Evolutionary conservation across 2,329 filamentous ascomycete species (phyloP).

Genomic region (Aspergillus awamori): DNA sequence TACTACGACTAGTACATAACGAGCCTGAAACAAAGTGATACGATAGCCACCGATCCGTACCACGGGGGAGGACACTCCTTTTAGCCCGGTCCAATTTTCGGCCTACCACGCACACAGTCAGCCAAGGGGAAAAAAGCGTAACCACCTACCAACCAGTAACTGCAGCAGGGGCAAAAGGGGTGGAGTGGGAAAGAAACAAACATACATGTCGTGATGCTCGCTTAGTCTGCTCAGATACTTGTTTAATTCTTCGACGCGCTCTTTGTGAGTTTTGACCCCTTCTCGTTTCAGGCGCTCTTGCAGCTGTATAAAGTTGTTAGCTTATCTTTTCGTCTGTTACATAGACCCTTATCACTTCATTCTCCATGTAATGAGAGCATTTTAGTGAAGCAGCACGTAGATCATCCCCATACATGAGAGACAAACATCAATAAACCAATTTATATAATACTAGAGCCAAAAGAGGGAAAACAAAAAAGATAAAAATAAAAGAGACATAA

Average conservation of each 20-base stretch:
- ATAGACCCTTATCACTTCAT: neutral
- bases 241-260: constrained; percentile 93
- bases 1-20: neutral
- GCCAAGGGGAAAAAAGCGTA: neutral
- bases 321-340: neutral
- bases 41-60: neutral
- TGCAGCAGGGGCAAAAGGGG: neutral
- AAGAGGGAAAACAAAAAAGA: neutral
- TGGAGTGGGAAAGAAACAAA: neutral
- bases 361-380: too few relatives aligned
- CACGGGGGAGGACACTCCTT: neutral
- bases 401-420: too few relatives aligned
- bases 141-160: neutral
- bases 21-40: neutral
- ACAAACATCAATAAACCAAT: constrained; percentile 5
- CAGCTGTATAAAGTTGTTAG: constrained; percentile 58
- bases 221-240: constrained; percentile 88
- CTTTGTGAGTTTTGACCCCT: constrained; percentile 93
- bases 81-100: constrained; percentile 47
- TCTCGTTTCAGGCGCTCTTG: constrained; percentile 80
- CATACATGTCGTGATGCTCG: constrained; percentile 94
- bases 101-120: constrained; percentile 28
- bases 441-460: constrained; percentile 1
- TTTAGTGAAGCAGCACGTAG: too few relatives aligned
- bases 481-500: constrained; percentile 5